Evolutionary conservation across 306 rosid genomes (phyloP).

Genomic region (Glycine tomentella): DNA sequence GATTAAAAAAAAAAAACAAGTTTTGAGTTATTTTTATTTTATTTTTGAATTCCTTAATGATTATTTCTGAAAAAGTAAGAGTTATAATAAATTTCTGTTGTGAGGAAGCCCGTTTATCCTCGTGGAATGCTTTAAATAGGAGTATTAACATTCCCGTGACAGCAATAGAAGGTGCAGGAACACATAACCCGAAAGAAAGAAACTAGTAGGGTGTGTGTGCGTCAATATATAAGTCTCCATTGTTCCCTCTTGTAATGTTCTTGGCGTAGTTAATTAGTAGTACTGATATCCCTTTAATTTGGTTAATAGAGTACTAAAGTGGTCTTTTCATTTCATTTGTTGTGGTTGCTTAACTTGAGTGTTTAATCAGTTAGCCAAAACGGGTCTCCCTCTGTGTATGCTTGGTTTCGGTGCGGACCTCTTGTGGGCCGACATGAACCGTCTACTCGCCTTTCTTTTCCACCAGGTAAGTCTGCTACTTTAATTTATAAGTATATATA

Average conservation of each 20-base stretch:
- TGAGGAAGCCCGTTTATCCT: too few species aligned
- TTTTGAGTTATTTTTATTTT: background rate
- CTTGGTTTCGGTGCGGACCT: constrained; percentile 80
- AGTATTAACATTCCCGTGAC: background rate
- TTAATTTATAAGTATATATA: too few species aligned
- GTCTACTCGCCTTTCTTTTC: constrained; percentile 83
- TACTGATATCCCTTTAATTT: too few species aligned
- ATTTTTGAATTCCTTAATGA: background rate
- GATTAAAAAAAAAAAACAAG: background rate
- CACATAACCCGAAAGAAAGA: too few species aligned
- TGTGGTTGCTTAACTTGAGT: too few species aligned
- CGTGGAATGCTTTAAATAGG: constrained; percentile 22
- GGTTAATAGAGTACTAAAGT: too few species aligned
- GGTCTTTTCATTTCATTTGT: too few species aligned
- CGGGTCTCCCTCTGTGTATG: constrained; percentile 95
- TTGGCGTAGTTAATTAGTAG: too few species aligned
- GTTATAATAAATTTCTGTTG: background rate
- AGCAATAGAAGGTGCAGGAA: background rate
- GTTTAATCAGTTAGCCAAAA: constrained; percentile 45
- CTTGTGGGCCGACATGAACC: constrained; percentile 89
- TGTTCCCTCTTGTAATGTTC: too few species aligned
- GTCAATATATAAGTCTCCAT: too few species aligned
- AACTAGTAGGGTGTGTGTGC: too few species aligned
- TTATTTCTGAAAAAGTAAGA: background rate
- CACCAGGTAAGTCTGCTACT: constrained; percentile 56